These are phyloP conservation scores for Cokeromyces recurvatus DNA, from an alignment of 371 early-diverging fungal species.

Conservation along the genomic window DNA sequence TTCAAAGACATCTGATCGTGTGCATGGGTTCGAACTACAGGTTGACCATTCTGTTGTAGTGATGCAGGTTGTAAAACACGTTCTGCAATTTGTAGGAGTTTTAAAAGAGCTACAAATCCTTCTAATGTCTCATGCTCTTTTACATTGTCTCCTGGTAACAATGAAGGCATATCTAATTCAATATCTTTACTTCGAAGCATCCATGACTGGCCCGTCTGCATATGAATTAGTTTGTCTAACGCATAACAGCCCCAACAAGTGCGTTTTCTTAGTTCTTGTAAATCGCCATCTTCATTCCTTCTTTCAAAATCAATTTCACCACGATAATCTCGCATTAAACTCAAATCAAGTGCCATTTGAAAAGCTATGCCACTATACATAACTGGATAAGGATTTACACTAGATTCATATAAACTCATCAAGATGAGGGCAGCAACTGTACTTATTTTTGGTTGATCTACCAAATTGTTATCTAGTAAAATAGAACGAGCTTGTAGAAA, in stretches of 20 bases:
- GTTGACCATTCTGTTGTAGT: constrained; percentile 4
- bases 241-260: constrained; percentile 32
- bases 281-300: constrained; percentile 3
- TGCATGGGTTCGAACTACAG: constrained; percentile 10
- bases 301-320: constrained; percentile 1
- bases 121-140: constrained; percentile 24
- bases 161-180: constrained; percentile 24
- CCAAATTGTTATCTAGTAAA: constrained; percentile 12
- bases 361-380: constrained; percentile 28
- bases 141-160: constrained; percentile 26
- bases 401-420: constrained; percentile 20
- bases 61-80: constrained; percentile 11
- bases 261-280: constrained; percentile 19
- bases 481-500: constrained; percentile 22
- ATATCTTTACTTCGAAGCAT: constrained; percentile 19
- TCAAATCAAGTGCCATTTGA: constrained; percentile 28
- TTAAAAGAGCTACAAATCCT: constrained; percentile 22
- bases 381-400: constrained; percentile 1
- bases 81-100: constrained; percentile 23
- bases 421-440: constrained; percentile 23
- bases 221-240: constrained; percentile 23
- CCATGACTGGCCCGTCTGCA: constrained; percentile 24
- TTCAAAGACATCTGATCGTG: constrained; percentile 21
- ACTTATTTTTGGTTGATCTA: constrained; percentile 12
- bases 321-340: constrained; percentile 16